Conservation (phyloP, 2,329 filamentous ascomycete genomes). For the Tolypocladium sp. region DNA sequence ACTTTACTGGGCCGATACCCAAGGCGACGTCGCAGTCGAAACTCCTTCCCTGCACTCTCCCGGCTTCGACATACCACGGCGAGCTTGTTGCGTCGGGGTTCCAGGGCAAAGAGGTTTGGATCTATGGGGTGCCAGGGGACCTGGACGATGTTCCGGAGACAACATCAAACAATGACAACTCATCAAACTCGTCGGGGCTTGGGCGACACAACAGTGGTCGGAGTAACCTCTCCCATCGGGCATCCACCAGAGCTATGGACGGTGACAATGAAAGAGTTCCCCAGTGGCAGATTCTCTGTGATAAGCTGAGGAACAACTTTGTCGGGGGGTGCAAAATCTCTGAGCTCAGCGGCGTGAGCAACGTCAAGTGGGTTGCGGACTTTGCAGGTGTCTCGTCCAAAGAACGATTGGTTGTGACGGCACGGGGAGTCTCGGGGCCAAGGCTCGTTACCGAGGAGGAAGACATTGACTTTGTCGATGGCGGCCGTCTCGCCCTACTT, state of each 20-base stretch:
- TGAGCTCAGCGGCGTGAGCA: slow-evolving; percentile 56
- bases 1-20: slow-evolving; percentile 64
- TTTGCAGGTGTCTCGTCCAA: slow-evolving; percentile 37
- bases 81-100: slow-evolving; percentile 69
- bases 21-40: slow-evolving; percentile 42
- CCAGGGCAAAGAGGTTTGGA: slow-evolving; percentile 62
- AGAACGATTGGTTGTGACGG: slow-evolving; percentile 59
- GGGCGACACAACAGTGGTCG: slow-evolving; percentile 20
- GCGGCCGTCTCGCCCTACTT: slow-evolving; percentile 61
- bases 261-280: slow-evolving; percentile 34
- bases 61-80: slow-evolving; percentile 58
- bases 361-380: slow-evolving; percentile 61
- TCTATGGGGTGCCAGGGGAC: slow-evolving; percentile 70
- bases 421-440: slow-evolving; percentile 55
- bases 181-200: slow-evolving; percentile 11
- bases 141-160: slow-evolving; percentile 52
- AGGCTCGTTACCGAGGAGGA: slow-evolving; percentile 57
- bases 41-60: slow-evolving; percentile 58
- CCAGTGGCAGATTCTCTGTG: slow-evolving; percentile 61
- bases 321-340: slow-evolving; percentile 57
- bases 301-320: slow-evolving; percentile 61
- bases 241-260: slow-evolving; percentile 20
- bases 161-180: slow-evolving; percentile 11
- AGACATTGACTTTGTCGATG: slow-evolving; percentile 67
- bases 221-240: slow-evolving; percentile 19